These are phyloP conservation scores for Bremia lactucae DNA, from an alignment of 352 stramenopile genomes.

Conservation along the genomic window DNA sequence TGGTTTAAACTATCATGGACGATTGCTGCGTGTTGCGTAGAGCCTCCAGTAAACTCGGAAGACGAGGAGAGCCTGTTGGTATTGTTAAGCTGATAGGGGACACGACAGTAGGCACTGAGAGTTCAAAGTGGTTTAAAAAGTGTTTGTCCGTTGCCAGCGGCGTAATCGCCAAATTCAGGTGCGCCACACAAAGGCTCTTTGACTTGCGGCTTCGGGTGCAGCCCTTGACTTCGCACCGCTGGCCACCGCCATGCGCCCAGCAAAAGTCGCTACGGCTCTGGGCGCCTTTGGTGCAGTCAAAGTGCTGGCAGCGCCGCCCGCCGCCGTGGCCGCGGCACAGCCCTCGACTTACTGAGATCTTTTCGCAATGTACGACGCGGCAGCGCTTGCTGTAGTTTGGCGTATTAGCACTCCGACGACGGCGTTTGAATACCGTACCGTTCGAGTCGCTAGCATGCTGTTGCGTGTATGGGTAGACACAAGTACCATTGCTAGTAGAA, in stretches of 20 bases:
- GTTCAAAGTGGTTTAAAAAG: neutral
- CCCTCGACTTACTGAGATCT: conserved; percentile 55
- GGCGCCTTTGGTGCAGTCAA: conserved; percentile 50
- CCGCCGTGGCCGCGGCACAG: conserved; percentile 58
- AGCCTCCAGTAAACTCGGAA: conserved; percentile 37
- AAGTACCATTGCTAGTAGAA: no score
- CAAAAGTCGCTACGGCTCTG: conserved; percentile 61
- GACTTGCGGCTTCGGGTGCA: conserved; percentile 65
- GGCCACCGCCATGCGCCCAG: conserved; percentile 55
- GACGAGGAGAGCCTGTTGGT: conserved; percentile 9
- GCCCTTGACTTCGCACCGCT: conserved; percentile 44
- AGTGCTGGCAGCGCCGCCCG: conserved; percentile 50
- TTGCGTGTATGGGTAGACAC: no score
- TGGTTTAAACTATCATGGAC: conserved; percentile 11
- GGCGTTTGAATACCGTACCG: no score
- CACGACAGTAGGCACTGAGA: no score
- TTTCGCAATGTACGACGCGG: no score
- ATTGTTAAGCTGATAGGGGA: conserved; percentile 2
- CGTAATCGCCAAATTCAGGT: conserved; percentile 23
- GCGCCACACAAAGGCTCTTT: conserved; percentile 52
- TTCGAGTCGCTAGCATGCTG: no score
- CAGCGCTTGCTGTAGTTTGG: no score
- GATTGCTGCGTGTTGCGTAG: conserved; percentile 27
- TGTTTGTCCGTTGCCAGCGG: no score
- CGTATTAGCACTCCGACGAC: no score